Conservation (phyloP, 2,329 filamentous ascomycete genomes). For the Chrysoporthe deuterocubensis region DNA sequence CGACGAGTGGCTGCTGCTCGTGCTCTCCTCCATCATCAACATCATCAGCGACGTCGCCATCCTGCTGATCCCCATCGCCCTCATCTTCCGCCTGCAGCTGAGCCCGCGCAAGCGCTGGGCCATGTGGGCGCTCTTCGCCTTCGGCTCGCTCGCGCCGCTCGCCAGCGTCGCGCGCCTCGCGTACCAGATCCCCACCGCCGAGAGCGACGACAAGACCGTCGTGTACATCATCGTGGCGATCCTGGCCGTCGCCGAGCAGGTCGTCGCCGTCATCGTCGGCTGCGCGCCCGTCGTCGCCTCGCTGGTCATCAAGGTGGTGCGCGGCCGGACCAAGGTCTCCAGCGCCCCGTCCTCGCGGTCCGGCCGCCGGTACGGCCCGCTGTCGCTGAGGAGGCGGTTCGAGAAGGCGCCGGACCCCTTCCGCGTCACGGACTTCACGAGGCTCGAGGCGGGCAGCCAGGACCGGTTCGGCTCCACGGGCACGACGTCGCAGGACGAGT, state of each 20-base stretch:
- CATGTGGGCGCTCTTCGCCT: slow-evolving; percentile 37
- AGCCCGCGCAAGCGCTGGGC: slow-evolving; percentile 35
- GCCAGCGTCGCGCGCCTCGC: slow-evolving; percentile 34
- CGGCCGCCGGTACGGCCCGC: background rate
- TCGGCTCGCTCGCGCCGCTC: slow-evolving; percentile 37
- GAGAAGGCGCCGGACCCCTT: slow-evolving; percentile 10
- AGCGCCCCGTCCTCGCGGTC: slow-evolving; percentile 3
- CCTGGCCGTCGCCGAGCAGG: slow-evolving; percentile 33
- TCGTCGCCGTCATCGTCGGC: slow-evolving; percentile 33
- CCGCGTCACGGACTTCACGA: slow-evolving; percentile 10
- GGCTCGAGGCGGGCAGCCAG: slow-evolving; percentile 10
- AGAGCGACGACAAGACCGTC: slow-evolving; percentile 32
- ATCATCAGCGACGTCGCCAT: slow-evolving; percentile 36
- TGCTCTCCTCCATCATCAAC: slow-evolving; percentile 35
- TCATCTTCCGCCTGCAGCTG: slow-evolving; percentile 37
- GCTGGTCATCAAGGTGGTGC: slow-evolving; percentile 27
- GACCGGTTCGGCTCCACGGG: slow-evolving; percentile 6
- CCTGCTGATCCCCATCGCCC: slow-evolving; percentile 36
- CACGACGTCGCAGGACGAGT: slow-evolving; percentile 1
- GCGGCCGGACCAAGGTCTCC: slow-evolving; percentile 7
- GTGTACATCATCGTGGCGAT: slow-evolving; percentile 33
- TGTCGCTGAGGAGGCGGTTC: slow-evolving; percentile 9
- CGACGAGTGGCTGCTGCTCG: slow-evolving; percentile 33
- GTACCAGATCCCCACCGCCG: slow-evolving; percentile 31
- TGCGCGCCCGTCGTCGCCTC: slow-evolving; percentile 33